Conservation (phyloP, 495 filamentous ascomycete species). For the Parmelia sp. region DNA sequence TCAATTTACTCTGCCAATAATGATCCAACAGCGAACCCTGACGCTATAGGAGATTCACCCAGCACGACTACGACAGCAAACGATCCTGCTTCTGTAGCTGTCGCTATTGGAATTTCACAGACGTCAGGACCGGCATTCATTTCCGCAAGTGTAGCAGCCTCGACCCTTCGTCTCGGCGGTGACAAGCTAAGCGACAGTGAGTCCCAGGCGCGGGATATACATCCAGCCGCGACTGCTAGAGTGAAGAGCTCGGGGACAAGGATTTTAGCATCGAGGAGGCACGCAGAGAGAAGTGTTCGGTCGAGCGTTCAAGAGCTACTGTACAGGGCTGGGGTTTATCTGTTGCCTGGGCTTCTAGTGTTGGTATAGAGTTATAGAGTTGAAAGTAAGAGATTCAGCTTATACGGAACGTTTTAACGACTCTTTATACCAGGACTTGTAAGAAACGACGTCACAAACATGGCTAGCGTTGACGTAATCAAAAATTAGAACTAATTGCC, state of each 20-base stretch:
- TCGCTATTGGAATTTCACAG: neutral
- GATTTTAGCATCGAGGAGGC: neutral
- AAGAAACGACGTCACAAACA: neutral
- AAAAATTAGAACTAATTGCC: too few species aligned
- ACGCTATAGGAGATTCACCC: neutral
- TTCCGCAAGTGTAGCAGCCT: neutral
- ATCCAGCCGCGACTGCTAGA: neutral
- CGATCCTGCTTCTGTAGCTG: neutral
- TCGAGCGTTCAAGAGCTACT: neutral
- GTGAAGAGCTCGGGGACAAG: neutral
- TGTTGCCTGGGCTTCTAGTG: neutral
- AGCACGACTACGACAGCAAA: neutral
- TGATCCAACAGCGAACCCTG: neutral
- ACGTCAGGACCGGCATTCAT: neutral
- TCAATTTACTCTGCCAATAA: neutral
- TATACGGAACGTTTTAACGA: neutral
- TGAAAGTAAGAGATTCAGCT: neutral
- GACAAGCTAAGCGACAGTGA: neutral
- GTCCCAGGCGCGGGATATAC: neutral
- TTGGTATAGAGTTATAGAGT: neutral
- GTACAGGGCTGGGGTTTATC: neutral
- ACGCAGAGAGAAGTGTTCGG: rapidly evolving
- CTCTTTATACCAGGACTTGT: neutral
- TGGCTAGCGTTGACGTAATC: neutral
- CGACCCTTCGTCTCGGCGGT: neutral